Conservation (phyloP, 305 asterid genomes). For the Fraxinus greggii region DNA sequence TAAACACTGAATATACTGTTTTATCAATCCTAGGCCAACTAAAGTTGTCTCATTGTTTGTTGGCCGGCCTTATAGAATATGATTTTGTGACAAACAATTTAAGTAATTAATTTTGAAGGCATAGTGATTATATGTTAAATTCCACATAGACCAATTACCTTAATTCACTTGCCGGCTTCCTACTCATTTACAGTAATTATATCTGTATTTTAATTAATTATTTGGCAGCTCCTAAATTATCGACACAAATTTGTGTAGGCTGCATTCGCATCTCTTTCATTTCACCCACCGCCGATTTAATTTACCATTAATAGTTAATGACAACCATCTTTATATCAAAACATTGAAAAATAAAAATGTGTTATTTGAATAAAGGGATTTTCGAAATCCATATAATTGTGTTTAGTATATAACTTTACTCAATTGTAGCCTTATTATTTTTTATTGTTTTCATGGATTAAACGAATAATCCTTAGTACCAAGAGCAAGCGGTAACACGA, state of each 20-base stretch:
- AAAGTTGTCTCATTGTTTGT: constrained; percentile 48
- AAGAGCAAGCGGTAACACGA: not conserved
- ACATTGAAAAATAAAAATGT: not conserved
- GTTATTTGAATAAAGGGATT: no score
- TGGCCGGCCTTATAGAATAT: constrained; percentile 41
- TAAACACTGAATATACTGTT: not conserved
- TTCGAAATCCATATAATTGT: not conserved
- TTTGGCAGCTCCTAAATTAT: not conserved
- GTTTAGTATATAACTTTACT: not conserved
- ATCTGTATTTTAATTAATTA: not conserved
- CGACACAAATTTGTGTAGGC: constrained; percentile 10
- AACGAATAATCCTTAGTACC: not conserved
- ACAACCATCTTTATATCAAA: not conserved
- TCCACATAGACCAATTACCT: constrained; percentile 33
- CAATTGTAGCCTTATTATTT: not conserved
- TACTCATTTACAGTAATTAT: not conserved
- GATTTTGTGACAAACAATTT: constrained; percentile 20
- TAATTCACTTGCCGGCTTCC: constrained; percentile 24
- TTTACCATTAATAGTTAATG: not conserved
- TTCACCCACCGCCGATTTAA: not conserved
- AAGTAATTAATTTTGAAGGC: not conserved
- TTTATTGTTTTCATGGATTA: no score
- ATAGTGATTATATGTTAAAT: constrained; percentile 1
- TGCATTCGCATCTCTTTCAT: constrained; percentile 12
- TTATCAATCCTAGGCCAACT: constrained; percentile 35